Evolutionary conservation across 2,329 filamentous ascomycete species (phyloP).

Genomic region (Eutypella sp.): DNA sequence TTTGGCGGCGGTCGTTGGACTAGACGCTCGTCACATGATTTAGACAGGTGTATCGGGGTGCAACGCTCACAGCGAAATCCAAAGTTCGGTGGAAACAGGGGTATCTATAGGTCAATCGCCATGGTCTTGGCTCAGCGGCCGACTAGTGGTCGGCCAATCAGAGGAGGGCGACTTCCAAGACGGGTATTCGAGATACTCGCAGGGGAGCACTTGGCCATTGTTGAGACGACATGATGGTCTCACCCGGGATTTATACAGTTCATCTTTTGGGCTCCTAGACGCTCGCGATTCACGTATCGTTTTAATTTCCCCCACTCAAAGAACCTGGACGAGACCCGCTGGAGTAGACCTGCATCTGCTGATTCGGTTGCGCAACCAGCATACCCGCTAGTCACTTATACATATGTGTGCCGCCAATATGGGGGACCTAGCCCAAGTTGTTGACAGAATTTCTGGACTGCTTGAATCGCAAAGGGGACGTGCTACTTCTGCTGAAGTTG

Average conservation of each 20-base stretch:
- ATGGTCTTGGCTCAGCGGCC: not conserved
- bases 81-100: constrained; percentile 1
- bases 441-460: not conserved
- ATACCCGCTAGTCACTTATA: constrained; percentile 1
- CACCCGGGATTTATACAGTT: constrained; percentile 1
- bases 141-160: not conserved
- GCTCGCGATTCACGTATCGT: constrained; percentile 1
- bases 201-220: constrained; percentile 1
- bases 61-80: not conserved
- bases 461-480: not conserved
- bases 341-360: not conserved
- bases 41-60: not conserved
- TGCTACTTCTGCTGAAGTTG: not conserved
- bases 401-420: constrained; percentile 1
- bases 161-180: not conserved
- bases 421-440: not conserved
- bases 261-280: constrained; percentile 1
- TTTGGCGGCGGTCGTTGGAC: not conserved
- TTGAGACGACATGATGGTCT: constrained; percentile 1
- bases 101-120: not conserved
- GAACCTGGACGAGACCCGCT: constrained; percentile 1
- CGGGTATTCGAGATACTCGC: constrained; percentile 1
- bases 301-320: constrained; percentile 2
- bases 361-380: not conserved
- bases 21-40: constrained; percentile 1